Evolutionary conservation across 257 asterid genomes (phyloP).

Genomic region (Oldenlandia corymbosa): DNA sequence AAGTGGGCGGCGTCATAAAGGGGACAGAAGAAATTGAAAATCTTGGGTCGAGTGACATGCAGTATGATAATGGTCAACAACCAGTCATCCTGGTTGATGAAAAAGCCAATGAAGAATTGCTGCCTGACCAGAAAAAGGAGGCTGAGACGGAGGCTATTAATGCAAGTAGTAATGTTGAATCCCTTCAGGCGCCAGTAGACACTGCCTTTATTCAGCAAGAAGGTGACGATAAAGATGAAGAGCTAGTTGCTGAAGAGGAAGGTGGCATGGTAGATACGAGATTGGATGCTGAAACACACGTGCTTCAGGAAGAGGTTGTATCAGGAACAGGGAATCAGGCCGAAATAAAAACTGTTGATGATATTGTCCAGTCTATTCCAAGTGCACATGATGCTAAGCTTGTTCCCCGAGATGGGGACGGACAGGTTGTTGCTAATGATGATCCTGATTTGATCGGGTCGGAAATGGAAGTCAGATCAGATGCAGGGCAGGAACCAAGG

Average conservation of each 20-base stretch:
- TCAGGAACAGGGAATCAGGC: not conserved
- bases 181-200: slow-evolving; percentile 26
- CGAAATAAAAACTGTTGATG: slow-evolving; percentile 36
- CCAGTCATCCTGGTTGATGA: not conserved
- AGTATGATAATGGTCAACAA: slow-evolving; percentile 4
- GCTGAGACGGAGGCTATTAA: slow-evolving; percentile 35
- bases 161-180: slow-evolving; percentile 46
- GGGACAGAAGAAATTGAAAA: not conserved
- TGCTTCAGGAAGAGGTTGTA: slow-evolving; percentile 26
- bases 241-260: slow-evolving; percentile 51
- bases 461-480: slow-evolving; percentile 7
- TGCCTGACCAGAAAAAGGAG: slow-evolving; percentile 36
- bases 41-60: slow-evolving; percentile 3
- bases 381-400: slow-evolving; percentile 39
- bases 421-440: slow-evolving; percentile 24
- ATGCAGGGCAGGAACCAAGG: slow-evolving; percentile 20
- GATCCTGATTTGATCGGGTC: slow-evolving; percentile 4
- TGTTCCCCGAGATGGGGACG: slow-evolving; percentile 48
- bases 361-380: slow-evolving; percentile 42
- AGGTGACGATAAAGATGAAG: slow-evolving; percentile 59
- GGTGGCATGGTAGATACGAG: slow-evolving; percentile 52
- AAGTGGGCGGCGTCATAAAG: slow-evolving; percentile 30
- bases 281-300: slow-evolving; percentile 47
- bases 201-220: not conserved
- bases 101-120: slow-evolving; percentile 21